Evolutionary conservation across 345 rosid genomes (phyloP), one percentile per base, ranked within the genome.

Genomic region (Isatis tinctoria): DNA sequence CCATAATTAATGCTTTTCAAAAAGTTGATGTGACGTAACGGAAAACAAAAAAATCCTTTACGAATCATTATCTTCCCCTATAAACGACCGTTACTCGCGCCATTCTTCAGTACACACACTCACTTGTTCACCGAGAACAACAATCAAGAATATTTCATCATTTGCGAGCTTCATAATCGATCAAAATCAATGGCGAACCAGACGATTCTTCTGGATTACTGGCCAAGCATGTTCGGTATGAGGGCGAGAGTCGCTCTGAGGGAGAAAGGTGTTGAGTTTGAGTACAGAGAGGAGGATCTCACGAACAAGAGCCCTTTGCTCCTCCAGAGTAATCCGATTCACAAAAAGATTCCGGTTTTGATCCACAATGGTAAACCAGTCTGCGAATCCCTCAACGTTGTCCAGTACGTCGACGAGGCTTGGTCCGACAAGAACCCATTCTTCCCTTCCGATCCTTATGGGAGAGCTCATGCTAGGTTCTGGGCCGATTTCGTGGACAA

Each of bases 371-470:
- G 72, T 47, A 74, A 74, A 47, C 72, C 72, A 26, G 67, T 74
- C 0, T 35, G 41, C 6, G 72, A 74, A 39, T 74, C 78, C 5
- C 60, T 56, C 39, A 56, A 56, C 2, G 39, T 56, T 56, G 67
- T 74, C 40, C 78, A 74, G 62, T 74, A 74, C 28, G 32, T 74
- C 16, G 73, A 74, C 2, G 78, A 74, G 73, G 68, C 61, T 13
- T 74, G 73, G 78, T 59, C 78, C 51, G 51, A 58, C 43, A 74
- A 66, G 43, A 74, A 37, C 66, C 78, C 73, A 39, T n/a, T 74
- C 60, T 65, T 74, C 3, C 78, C 78, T 67, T 67, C 78, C 6
- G 73, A 74, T 74, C 78, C 78, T 37, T 74, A 74, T 35, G 68
- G 10, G 53, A 59, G 59, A 68, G 61, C 73, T 59, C 78, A 74